These are phyloP conservation scores for Chalciporus sp. DNA, from an alignment of 1,284 basidiomycete species.

Conservation along the genomic window DNA sequence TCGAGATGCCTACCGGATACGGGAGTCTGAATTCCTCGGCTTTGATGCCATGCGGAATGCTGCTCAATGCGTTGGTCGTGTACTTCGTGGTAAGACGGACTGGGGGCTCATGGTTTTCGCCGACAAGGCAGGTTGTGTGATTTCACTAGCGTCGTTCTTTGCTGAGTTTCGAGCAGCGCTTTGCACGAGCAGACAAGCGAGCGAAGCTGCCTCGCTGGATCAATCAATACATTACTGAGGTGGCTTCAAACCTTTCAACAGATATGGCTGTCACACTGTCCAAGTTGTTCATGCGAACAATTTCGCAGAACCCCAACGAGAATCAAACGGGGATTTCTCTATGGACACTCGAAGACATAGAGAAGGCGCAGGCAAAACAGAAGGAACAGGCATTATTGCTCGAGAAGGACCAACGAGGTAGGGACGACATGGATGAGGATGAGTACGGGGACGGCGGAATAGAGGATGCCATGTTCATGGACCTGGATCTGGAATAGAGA, in stretches of 20 bases:
- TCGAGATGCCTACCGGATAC: slow-evolving; percentile 97
- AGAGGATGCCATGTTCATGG: slow-evolving; percentile 64
- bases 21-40: slow-evolving; percentile 97
- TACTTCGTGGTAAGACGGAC: slow-evolving; percentile 97
- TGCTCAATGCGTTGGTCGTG: slow-evolving; percentile 98
- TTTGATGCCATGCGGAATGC: slow-evolving; percentile 99
- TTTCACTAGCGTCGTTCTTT: background rate
- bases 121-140: slow-evolving; percentile 75
- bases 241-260: slow-evolving; percentile 95
- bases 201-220: slow-evolving; percentile 99
- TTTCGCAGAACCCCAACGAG: slow-evolving; percentile 96
- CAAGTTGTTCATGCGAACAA: slow-evolving; percentile 96
- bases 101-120: slow-evolving; percentile 99
- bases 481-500: slow-evolving; percentile 48
- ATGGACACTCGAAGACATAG: slow-evolving; percentile 90
- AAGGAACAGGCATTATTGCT: slow-evolving; percentile 54
- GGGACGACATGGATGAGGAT: slow-evolving; percentile 54
- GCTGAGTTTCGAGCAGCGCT: slow-evolving; percentile 64
- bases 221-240: slow-evolving; percentile 98
- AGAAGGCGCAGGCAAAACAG: slow-evolving; percentile 80
- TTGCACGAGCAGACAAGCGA: slow-evolving; percentile 95
- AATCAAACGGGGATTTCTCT: slow-evolving; percentile 93
- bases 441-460: slow-evolving; percentile 73
- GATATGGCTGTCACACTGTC: slow-evolving; percentile 98
- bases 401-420: slow-evolving; percentile 39